Evolutionary conservation across 805 yeast species (phyloP).

Genomic region (Barnettozyma sucrosica): DNA sequence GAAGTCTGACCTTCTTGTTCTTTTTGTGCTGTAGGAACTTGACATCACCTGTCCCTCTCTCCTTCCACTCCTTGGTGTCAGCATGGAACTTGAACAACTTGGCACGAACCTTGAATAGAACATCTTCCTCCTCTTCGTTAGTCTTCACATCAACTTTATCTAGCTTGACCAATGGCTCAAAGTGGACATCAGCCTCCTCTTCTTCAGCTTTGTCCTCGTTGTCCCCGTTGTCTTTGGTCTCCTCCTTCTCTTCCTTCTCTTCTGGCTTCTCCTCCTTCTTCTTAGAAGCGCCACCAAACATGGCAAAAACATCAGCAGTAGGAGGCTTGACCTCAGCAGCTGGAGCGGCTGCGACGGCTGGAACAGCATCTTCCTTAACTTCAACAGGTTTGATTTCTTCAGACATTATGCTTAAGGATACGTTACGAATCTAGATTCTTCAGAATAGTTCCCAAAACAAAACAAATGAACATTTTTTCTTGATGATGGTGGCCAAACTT

Average conservation of each 20-base stretch:
- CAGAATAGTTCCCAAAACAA: neutral
- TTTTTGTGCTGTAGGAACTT: conserved; percentile 88
- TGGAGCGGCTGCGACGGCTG: conserved; percentile 9
- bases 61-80: conserved; percentile 93
- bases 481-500: neutral
- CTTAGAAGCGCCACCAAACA: conserved; percentile 90
- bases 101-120: conserved; percentile 81
- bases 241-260: conserved; percentile 33
- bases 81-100: conserved; percentile 86
- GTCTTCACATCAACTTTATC: conserved; percentile 96
- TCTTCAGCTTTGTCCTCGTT: conserved; percentile 33
- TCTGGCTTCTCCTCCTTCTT: conserved; percentile 44
- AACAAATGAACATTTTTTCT: neutral
- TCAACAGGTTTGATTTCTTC: conserved; percentile 24
- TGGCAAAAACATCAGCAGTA: conserved; percentile 78
- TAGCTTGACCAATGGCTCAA: conserved; percentile 91
- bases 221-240: conserved; percentile 26
- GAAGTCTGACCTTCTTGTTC: conserved; percentile 75
- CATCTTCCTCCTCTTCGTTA: conserved; percentile 87
- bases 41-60: conserved; percentile 98
- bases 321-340: conserved; percentile 50
- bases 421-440: neutral
- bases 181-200: conserved; percentile 60
- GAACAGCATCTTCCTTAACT: conserved; percentile 5
- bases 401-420: conserved; percentile 13